Evolutionary conservation across 208 protist genomes (phyloP), one percentile per base, ranked within the genome.

Genomic region (Histomonas meleagridis): DNA sequence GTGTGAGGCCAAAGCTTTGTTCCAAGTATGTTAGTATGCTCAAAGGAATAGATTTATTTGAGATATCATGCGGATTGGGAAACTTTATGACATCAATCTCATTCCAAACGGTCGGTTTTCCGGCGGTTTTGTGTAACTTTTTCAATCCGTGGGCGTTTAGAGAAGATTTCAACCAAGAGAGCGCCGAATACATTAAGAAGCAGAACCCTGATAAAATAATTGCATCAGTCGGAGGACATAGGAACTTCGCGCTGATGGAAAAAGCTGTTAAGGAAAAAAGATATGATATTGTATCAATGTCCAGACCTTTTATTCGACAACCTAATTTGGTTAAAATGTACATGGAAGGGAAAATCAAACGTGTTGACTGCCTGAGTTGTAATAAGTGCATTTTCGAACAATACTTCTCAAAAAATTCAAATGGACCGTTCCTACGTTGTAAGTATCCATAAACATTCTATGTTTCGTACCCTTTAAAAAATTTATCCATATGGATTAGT

Each of bases 311-410:
- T 28, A 32, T 86, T 26, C 5, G 76, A 7, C 40, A 86, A 35
- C 76, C 76, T 38, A 55, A 32, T 28, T 35, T 86, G 4, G 46
- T 55, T 9, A 86, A 86, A 18, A 7, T 40, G 1, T 46, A 57
- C 16, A 86, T 38, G 28, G 14, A 32, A 43, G 76, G 76, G 32
- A 55, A 51, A n/a, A 43, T 18, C 12, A 55, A 86, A 28, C 26
- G n/a, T 57, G 43, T 48, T 12, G 51, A 40, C 26, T 86, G 76
- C 46, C 51, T 55, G 10, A 51, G 16, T 38, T 86, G 76, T n/a
- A 86, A 86, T 35, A 51, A 26, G 38, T 86, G 76, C 76, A 55
- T 86, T 46, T 86, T 86, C n/a, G n/a, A n/a, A n/a, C n/a, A n/a
- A n/a, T n/a, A n/a, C n/a, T n/a, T n/a, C n/a, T n/a, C n/a, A n/a